phyloP scores from a whole-genome alignment of 2,329 filamentous ascomycete species.

The Aotearoamyces nothofagi region DNA sequence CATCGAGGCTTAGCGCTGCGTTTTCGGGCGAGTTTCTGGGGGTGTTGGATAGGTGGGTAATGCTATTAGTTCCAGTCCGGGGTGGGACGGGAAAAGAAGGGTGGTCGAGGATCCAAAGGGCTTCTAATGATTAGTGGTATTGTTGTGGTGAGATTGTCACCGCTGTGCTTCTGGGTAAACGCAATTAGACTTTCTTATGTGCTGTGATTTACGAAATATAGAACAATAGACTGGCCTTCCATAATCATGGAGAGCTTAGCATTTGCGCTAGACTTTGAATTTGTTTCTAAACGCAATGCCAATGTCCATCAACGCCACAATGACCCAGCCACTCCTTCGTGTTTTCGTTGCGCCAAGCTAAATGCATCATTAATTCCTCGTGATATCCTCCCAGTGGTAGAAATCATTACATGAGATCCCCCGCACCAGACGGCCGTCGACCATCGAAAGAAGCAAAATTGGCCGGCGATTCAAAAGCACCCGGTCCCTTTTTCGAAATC shows the following conservation, averaged over 20 bases:
- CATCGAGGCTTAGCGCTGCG: constrained; percentile 37
- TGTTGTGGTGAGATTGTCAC: not conserved
- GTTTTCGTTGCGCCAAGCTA: not conserved
- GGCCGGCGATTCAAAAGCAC: not conserved
- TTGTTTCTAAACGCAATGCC: too few relatives aligned
- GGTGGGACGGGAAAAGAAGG: not conserved
- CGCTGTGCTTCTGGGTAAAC: too few relatives aligned
- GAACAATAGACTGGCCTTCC: too few relatives aligned
- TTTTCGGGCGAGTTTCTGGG: too few relatives aligned
- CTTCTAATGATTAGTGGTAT: not conserved
- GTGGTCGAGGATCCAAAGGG: not conserved
- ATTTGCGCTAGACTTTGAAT: too few relatives aligned
- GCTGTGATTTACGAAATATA: too few relatives aligned
- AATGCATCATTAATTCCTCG: not conserved
- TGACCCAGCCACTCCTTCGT: not conserved
- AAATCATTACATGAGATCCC: not conserved
- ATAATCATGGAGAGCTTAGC: too few relatives aligned
- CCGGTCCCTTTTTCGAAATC: constrained; percentile 8
- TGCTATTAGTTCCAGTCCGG: not conserved
- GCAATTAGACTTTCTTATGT: too few relatives aligned
- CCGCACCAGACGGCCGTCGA: not conserved
- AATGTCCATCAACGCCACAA: too few relatives aligned
- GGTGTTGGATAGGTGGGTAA: not conserved
- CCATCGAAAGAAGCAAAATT: too few relatives aligned
- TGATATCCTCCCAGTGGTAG: not conserved